A percentile compares a stretch with the other conserved stretches of the same genome.
Conservation (phyloP, 2,329 filamentous ascomycete genomes). For the Penicillium vulpinum region DNA sequence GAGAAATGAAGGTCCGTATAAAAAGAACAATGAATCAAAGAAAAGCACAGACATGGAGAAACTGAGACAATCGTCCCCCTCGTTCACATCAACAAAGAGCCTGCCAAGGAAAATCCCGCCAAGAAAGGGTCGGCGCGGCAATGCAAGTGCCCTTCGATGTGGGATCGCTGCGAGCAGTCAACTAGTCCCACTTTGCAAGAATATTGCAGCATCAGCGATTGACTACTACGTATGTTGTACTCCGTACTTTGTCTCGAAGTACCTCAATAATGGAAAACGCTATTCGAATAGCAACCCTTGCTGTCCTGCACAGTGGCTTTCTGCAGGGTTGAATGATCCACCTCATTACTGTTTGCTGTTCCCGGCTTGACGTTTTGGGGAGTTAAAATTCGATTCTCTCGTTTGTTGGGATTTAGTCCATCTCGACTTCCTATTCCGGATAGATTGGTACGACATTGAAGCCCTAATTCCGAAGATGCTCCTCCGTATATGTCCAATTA, state of each 20-base stretch:
- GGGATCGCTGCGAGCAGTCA: neutral
- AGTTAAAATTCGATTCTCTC: no score
- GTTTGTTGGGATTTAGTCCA: neutral
- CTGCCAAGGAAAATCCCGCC: neutral
- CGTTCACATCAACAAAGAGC: neutral
- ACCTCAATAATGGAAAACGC: neutral
- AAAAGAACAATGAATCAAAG: neutral
- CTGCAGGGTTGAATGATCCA: constrained; percentile 5
- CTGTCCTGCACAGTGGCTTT: constrained; percentile 3
- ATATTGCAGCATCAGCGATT: no score
- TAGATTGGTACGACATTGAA: neutral
- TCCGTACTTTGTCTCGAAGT: no score
- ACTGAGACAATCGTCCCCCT: neutral
- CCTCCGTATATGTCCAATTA: neutral
- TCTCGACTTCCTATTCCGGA: neutral
- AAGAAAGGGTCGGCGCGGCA: neutral
- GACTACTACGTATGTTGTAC: no score
- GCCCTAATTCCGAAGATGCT: neutral
- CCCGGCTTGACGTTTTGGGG: no score
- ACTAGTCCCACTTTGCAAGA: neutral
- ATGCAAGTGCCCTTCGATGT: neutral
- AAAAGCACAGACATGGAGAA: no score
- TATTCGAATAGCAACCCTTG: neutral
- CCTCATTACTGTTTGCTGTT: neutral
- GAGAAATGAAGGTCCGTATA: neutral